These are phyloP conservation scores for Juglanconis juglandina DNA, from an alignment of 2,329 filamentous ascomycete species.

Conservation along the genomic window DNA sequence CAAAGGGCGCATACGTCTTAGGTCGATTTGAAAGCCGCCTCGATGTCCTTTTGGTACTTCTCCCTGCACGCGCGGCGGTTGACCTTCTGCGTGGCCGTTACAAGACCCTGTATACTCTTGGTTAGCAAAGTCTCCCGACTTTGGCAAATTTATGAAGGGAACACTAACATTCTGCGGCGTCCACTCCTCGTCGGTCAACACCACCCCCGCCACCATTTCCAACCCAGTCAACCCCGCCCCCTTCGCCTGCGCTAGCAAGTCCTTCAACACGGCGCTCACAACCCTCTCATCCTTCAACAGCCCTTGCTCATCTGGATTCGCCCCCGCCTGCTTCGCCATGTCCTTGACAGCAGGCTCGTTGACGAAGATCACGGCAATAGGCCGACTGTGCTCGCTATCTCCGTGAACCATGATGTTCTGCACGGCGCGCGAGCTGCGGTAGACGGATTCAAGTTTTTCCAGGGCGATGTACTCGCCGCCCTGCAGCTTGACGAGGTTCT, in stretches of 20 bases:
- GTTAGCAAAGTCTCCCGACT: background rate
- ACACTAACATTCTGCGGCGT: slow-evolving; percentile 74
- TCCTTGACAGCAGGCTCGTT: slow-evolving; percentile 62
- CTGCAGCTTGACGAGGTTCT: slow-evolving; percentile 95
- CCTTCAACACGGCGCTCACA: slow-evolving; percentile 59
- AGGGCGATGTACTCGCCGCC: slow-evolving; percentile 96
- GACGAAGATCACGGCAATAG: slow-evolving; percentile 75
- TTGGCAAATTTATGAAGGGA: background rate
- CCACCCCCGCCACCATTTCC: slow-evolving; percentile 73
- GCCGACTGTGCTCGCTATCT: slow-evolving; percentile 68
- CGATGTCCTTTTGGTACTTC: slow-evolving; percentile 50
- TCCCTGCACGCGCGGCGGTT: slow-evolving; percentile 52
- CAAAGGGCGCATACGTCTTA: background rate
- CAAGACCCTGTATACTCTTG: slow-evolving; percentile 45
- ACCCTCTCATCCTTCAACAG: slow-evolving; percentile 68
- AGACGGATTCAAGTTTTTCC: slow-evolving; percentile 91
- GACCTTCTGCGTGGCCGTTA: slow-evolving; percentile 61
- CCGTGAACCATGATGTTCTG: slow-evolving; percentile 87
- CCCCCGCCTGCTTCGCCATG: slow-evolving; percentile 56
- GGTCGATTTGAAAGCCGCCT: slow-evolving; percentile 33
- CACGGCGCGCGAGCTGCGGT: slow-evolving; percentile 75
- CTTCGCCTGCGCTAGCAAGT: slow-evolving; percentile 63
- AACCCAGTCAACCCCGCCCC: slow-evolving; percentile 65
- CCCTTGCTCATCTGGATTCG: slow-evolving; percentile 50
- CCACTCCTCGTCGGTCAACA: slow-evolving; percentile 83